Base-by-base conservation (phyloP, 106 monocot genomes). In the Hemerocallis citrina region DNA sequence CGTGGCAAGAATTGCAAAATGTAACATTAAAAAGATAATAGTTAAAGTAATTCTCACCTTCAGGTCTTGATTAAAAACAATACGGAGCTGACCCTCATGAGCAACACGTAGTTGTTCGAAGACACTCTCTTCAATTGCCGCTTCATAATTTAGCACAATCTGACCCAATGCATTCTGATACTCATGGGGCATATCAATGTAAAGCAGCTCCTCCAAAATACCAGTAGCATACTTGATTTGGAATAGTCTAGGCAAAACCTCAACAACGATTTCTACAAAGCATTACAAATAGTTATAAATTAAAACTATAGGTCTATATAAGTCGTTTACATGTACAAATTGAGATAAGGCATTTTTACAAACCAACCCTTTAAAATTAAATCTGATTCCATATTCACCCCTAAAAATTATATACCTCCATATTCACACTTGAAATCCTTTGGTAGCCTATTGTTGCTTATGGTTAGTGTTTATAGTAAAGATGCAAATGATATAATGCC, bases 191-290 rank as follows among this genome's bases (percentile, higher is more conserved):
- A 95, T 95, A 62, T 95, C 94, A 16, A 95, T 78, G 61, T 95
- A 95, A 39, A 95, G 76, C 70, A 94, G 82, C 63, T 95, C 94
- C 49, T 95, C 94, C 52, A 83, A 55, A 22, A 86, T 89, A 44
- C 89, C 94, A 74, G 89, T 89, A 48, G 80, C 94, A 69, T 95
- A 95, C 56, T 89, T 89, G n/a, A 95, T 95, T 72, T 95, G 89
- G 55, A 59, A 83, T 41, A 95, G 50, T 52, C 89, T 72, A 33
- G 94, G 94, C 68, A 95, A 68, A 57, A 94, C 94, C 51, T 92
- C 92, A 67, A 81, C 85, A 48, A 85, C 89, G 16, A 85, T 94
- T 72, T 94, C 89, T 94, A 49, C 25, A 61, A 69, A 32, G 14
- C 27, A 63, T 22, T 17, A n/a, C n/a, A n/a, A n/a, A n/a, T 3